Conservation (phyloP, 2,329 filamentous ascomycete species). For the Colletotrichum sp. region DNA sequence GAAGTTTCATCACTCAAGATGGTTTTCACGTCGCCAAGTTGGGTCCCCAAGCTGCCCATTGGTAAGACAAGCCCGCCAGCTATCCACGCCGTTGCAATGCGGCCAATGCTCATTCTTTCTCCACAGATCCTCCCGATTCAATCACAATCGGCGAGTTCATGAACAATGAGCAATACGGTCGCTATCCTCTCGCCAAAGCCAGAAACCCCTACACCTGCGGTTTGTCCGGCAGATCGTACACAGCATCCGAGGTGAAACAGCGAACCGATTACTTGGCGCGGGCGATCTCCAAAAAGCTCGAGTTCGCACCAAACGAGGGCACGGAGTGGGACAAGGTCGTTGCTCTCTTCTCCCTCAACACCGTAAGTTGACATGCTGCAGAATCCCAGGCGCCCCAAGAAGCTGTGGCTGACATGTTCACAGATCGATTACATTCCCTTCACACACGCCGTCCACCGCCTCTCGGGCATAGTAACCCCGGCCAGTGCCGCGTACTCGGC, state of each 20-base stretch:
- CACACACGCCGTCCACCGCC: constrained; percentile 74
- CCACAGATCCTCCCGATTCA: constrained; percentile 69
- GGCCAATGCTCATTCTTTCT: not conserved
- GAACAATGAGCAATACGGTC: constrained; percentile 73
- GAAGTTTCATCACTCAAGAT: constrained; percentile 30
- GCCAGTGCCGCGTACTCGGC: constrained; percentile 78
- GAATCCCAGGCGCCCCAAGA: not conserved
- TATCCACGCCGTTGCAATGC: not conserved
- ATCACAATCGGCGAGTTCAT: constrained; percentile 81
- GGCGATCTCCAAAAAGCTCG: constrained; percentile 72
- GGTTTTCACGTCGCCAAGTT: constrained; percentile 66
- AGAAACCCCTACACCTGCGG: constrained; percentile 79
- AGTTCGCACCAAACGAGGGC: constrained; percentile 72
- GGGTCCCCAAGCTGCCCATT: constrained; percentile 64
- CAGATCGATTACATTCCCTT: constrained; percentile 78
- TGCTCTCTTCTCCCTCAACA: constrained; percentile 80
- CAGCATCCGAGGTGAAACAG: constrained; percentile 65
- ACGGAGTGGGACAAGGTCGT: constrained; percentile 84
- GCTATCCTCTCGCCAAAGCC: constrained; percentile 66
- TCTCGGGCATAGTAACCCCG: constrained; percentile 76
- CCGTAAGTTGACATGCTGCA: constrained; percentile 52
- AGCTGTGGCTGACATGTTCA: not conserved
- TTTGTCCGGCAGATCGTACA: constrained; percentile 71
- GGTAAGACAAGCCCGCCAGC: constrained; percentile 40
- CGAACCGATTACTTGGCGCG: constrained; percentile 72